A percentile compares a stretch with the other conserved stretches of the same genome.
Evolutionary conservation across 345 rosid genomes (phyloP).

Genomic region (Bruguiera sexangula): DNA sequence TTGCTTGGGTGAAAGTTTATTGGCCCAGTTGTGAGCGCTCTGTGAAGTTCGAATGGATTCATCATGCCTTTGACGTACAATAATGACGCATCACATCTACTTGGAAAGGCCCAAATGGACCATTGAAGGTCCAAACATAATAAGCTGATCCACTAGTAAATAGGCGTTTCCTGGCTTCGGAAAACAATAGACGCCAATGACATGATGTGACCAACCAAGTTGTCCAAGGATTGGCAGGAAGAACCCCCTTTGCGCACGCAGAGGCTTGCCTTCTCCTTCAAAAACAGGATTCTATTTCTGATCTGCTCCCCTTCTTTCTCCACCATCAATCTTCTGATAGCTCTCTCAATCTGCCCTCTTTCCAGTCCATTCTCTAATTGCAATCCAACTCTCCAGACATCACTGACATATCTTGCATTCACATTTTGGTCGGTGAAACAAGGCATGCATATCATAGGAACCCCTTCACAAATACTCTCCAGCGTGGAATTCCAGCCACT

Average conservation of each 20-base stretch:
- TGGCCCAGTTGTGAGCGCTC: too few relatives aligned
- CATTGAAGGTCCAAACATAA: too few relatives aligned
- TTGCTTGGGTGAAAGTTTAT: too few relatives aligned
- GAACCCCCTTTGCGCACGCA: conserved; percentile 9
- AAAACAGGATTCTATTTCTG: neutral
- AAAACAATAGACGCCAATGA: conserved; percentile 1
- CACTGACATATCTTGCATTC: conserved; percentile 17
- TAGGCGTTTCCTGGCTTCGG: neutral
- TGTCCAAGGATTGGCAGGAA: conserved; percentile 4
- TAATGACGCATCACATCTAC: too few relatives aligned
- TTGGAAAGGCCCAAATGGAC: too few relatives aligned
- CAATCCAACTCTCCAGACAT: conserved; percentile 18
- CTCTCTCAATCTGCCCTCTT: conserved; percentile 5
- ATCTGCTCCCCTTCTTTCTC: conserved; percentile 11
- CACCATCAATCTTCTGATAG: conserved; percentile 8
- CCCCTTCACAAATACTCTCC: conserved; percentile 20
- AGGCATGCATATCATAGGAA: conserved; percentile 19
- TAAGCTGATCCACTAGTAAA: neutral
- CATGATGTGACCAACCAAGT: conserved; percentile 9
- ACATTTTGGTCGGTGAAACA: conserved; percentile 8
- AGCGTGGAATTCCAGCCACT: conserved; percentile 20
- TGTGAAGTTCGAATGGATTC: too few relatives aligned
- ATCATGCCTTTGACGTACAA: too few relatives aligned
- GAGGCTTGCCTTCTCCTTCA: conserved; percentile 8
- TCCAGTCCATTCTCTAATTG: conserved; percentile 10